Evolutionary conservation across 176 grass and related monocot species (phyloP).

Genomic region (Carex littledalei): DNA sequence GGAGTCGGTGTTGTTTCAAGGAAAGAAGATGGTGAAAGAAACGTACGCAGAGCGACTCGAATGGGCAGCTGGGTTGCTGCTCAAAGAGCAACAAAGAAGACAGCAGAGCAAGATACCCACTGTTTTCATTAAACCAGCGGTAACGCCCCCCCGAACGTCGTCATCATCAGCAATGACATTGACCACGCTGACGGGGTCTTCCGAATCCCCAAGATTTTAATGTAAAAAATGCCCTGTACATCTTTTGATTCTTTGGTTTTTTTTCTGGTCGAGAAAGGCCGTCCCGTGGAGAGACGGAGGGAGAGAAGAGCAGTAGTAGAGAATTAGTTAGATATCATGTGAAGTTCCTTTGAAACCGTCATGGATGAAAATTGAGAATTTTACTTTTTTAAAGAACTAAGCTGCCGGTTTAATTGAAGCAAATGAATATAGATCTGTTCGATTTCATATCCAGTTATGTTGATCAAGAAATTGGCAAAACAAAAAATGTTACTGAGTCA

Average conservation of each 20-base stretch:
- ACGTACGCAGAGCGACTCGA: constrained; percentile 65
- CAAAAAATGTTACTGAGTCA: neutral
- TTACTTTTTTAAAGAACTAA: neutral
- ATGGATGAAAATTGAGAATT: neutral
- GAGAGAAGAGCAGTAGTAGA: neutral
- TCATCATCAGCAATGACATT: constrained; percentile 64
- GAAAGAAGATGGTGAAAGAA: constrained; percentile 50
- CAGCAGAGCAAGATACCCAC: constrained; percentile 44
- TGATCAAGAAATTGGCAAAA: neutral
- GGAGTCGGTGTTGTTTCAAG: constrained; percentile 61
- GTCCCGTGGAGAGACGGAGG: neutral
- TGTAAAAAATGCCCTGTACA: neutral
- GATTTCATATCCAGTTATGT: neutral
- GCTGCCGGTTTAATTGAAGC: neutral
- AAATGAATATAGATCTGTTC: neutral
- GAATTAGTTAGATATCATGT: constrained; percentile 3
- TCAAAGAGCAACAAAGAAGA: constrained; percentile 52
- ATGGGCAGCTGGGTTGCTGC: constrained; percentile 39
- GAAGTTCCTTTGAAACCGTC: neutral
- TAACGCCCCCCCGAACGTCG: constrained; percentile 51
- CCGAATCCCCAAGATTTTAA: constrained; percentile 47
- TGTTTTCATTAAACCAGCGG: constrained; percentile 57
- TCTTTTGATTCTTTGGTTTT: neutral
- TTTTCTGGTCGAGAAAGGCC: neutral
- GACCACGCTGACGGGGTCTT: constrained; percentile 57